Conservation (phyloP, 768 basidiomycete genomes). For the Leccinum incarnatum region DNA sequence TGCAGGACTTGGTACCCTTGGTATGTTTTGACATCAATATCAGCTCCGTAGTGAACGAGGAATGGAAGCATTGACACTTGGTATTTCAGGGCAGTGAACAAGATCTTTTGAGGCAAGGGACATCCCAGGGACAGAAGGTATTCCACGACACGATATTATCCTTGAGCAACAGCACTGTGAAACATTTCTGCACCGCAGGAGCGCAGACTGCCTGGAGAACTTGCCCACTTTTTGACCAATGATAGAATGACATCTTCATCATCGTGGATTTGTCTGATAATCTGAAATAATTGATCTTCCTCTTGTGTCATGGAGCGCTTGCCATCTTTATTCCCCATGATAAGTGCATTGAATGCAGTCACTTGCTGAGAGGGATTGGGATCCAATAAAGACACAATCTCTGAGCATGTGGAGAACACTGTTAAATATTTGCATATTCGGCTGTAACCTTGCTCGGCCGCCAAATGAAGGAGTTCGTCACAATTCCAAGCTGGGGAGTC, state of each 20-base stretch:
- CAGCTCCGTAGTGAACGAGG: too few relatives aligned
- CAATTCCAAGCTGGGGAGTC: background rate
- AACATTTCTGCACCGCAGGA: too few relatives aligned
- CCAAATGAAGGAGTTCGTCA: background rate
- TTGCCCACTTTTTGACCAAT: too few relatives aligned
- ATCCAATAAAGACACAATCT: background rate
- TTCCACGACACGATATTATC: too few relatives aligned
- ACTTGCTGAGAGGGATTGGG: background rate
- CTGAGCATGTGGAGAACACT: background rate
- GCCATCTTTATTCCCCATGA: background rate
- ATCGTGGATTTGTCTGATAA: background rate
- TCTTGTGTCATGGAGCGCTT: background rate
- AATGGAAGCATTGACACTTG: too few relatives aligned
- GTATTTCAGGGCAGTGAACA: too few relatives aligned
- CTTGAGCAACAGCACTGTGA: too few relatives aligned
- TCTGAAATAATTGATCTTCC: background rate
- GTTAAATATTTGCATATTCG: background rate
- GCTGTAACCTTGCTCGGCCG: background rate
- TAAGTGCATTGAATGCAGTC: background rate
- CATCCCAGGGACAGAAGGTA: too few relatives aligned
- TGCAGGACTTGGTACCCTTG: too few relatives aligned
- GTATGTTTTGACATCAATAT: too few relatives aligned
- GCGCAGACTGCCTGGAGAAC: too few relatives aligned
- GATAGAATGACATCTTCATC: background rate
- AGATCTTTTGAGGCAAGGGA: too few relatives aligned